Conservation (phyloP, 306 rosid species). For the Echinosophora koreensis region DNA sequence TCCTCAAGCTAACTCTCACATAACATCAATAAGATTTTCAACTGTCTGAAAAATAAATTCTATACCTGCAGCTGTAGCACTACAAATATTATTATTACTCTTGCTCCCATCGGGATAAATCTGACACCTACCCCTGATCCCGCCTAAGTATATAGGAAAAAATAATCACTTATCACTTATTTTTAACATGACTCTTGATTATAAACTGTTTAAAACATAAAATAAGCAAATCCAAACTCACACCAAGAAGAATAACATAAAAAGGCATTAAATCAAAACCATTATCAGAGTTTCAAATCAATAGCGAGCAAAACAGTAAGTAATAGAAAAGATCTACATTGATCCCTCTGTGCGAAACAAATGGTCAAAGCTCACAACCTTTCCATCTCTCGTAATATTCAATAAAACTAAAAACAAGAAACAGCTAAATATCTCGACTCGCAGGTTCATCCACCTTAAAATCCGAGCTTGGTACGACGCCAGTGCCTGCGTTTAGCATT, state of each 20-base stretch:
- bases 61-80: no score
- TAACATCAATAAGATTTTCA: not conserved
- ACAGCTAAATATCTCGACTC: not conserved
- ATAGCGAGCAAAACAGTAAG: not conserved
- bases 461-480: constrained; percentile 94
- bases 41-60: no score
- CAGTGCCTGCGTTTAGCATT: constrained; percentile 94
- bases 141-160: no score
- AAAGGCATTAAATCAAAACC: not conserved
- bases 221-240: not conserved
- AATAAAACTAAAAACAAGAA: constrained; percentile 15
- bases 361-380: constrained; percentile 27
- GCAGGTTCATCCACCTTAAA: constrained; percentile 55
- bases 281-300: not conserved
- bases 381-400: not conserved
- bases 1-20: not conserved
- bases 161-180: no score
- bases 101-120: no score
- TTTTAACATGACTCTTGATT: no score
- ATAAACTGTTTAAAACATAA: not conserved
- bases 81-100: no score
- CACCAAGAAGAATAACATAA: not conserved
- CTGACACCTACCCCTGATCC: no score
- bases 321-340: constrained; percentile 29
- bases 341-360: constrained; percentile 18